Base-by-base conservation (phyloP, 352 stramenopile species). In the Phytophthora aleatoria region DNA sequence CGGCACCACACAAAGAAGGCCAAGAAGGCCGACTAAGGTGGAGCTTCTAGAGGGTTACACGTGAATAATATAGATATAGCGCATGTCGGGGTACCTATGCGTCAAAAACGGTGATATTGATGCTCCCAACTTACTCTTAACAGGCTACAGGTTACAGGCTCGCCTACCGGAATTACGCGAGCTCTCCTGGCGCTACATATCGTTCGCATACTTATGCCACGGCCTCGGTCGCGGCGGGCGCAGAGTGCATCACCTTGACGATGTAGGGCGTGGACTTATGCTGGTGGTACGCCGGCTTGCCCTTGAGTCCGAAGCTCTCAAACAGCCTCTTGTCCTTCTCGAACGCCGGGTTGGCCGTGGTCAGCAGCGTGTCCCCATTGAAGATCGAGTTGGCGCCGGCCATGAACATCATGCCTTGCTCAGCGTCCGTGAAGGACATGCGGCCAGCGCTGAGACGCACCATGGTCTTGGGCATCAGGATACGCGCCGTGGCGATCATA, bases 381-480 rank as follows among this genome's bases (percentile, higher is more conserved):
- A 99, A 99, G 76, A 99, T 99, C 57, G 94, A 98, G 86, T 99
- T 99, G 57, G 97, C 97, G 16, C 97, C 97, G 5, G 96, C 96
- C 79, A 98, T 96, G 82, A 99, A 99, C 79, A 98, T 97, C 53
- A 98, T 75, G 6, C 84, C 97, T 75, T 99, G 97, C 71, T 99
- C 97, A 4, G 94, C 94, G 64, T 99, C 87, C 53, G 89, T 95
- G 74, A 99, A 99, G 43, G 92, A 98, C 67, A 99, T 90, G 63
- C 97, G 90, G n/a, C 97, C 97, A 16, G 97, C 97, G 16, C 92
- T 98, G 28, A 99, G 79, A 26, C 96, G 94, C 43, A 99, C 97
- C 96, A 99, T 98, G 33, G 95, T 98, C 64, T 96, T 96, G 10
- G 97, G 97, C 95, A 99, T 99, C 13, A 99, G 82, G 67, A 99